Conservation (phyloP, 164 flowering plant genomes). For the Protea cynaroides region DNA sequence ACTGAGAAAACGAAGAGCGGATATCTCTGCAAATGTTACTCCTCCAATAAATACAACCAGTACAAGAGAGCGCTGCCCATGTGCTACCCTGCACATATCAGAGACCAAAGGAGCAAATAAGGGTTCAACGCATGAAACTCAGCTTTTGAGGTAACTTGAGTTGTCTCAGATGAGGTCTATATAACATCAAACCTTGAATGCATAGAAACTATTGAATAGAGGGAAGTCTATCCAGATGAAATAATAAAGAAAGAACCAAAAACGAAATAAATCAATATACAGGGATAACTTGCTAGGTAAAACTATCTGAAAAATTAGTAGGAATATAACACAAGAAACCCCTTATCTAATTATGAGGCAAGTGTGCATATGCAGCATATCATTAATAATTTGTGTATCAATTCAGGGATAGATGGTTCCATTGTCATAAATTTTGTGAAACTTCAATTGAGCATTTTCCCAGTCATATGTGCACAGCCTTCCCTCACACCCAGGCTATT, state of each 20-base stretch:
- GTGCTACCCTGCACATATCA: constrained; percentile 37
- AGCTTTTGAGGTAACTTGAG: neutral
- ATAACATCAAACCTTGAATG: neutral
- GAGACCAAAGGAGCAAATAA: neutral
- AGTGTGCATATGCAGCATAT: too few relatives aligned
- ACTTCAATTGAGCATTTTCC: too few relatives aligned
- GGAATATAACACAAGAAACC: too few relatives aligned
- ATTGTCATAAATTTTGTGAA: too few relatives aligned
- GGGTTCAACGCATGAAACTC: neutral
- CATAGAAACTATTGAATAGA: neutral
- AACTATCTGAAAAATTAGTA: too few relatives aligned
- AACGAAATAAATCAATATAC: neutral
- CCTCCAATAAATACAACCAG: constrained; percentile 96
- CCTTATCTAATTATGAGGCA: too few relatives aligned
- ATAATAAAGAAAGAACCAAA: neutral
- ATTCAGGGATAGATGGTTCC: too few relatives aligned
- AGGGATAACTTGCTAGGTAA: neutral
- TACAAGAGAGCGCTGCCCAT: constrained; percentile 86
- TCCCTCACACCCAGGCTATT: too few relatives aligned
- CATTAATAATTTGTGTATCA: too few relatives aligned
- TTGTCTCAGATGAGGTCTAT: neutral
- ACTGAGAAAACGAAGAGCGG: constrained; percentile 92
- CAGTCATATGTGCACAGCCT: too few relatives aligned
- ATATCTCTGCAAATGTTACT: constrained; percentile 93
- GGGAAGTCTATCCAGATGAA: neutral